Evolutionary conservation across 441 rosid species (phyloP).

Genomic region (Mallotus japonicus): DNA sequence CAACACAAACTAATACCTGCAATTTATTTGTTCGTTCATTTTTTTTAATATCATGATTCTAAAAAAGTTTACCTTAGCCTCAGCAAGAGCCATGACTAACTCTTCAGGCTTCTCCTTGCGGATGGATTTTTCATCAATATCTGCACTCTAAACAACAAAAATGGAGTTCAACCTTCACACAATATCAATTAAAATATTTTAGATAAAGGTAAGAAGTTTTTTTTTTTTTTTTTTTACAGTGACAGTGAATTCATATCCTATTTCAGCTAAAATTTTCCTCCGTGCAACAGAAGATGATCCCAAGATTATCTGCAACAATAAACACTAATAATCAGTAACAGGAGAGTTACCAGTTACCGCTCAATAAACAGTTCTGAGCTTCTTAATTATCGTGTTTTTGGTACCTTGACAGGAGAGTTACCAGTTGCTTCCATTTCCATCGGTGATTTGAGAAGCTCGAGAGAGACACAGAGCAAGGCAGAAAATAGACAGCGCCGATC

Average conservation of each 20-base stretch:
- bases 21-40: neutral
- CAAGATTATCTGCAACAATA: constrained; percentile 58
- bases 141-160: constrained; percentile 57
- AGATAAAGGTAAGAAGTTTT: neutral
- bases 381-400: neutral
- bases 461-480: neutral
- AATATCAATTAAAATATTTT: neutral
- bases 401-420: constrained; percentile 45
- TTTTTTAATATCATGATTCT: too few relatives aligned
- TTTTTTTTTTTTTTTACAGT: constrained; percentile 35
- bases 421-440: constrained; percentile 41
- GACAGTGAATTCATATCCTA: constrained; percentile 85
- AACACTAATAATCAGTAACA: neutral
- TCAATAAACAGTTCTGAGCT: neutral
- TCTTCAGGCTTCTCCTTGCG: constrained; percentile 87
- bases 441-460: too few relatives aligned
- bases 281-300: constrained; percentile 84
- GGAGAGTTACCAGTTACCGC: neutral
- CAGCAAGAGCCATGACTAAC: constrained; percentile 85
- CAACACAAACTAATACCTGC: neutral
- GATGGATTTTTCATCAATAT: constrained; percentile 81
- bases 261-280: constrained; percentile 61
- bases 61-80: constrained; percentile 59
- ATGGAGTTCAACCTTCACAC: neutral
- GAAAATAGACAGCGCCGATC: neutral